phyloP scores from a whole-genome alignment of 192 early-diverging fungal genomes.

The Coemansia reversa region DNA sequence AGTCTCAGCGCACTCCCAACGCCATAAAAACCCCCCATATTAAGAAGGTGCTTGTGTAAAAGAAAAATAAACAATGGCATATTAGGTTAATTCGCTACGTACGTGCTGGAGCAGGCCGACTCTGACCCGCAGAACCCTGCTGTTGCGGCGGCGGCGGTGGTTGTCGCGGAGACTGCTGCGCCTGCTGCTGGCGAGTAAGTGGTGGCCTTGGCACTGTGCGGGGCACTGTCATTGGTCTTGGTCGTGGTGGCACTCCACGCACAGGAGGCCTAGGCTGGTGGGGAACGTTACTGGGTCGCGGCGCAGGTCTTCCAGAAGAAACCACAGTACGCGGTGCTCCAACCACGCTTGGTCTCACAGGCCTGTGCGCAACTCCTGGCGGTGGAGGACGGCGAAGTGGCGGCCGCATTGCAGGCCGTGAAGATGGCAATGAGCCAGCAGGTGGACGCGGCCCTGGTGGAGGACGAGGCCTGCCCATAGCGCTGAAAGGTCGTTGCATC shows the following conservation, averaged over 20 bases:
- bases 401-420: background rate
- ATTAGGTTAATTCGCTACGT: background rate
- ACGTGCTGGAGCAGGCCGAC: background rate
- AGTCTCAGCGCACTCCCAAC: too few relatives aligned
- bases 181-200: slow-evolving; percentile 13
- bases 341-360: background rate
- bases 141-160: background rate
- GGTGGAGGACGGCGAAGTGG: background rate
- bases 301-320: background rate
- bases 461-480: background rate
- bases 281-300: background rate
- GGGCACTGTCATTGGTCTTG: background rate
- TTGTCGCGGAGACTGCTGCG: slow-evolving; percentile 1
- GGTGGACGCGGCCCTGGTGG: background rate
- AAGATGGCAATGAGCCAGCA: background rate
- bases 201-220: slow-evolving; percentile 1
- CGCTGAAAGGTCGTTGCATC: background rate
- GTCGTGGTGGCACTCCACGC: background rate
- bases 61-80: background rate
- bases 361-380: background rate
- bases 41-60: background rate
- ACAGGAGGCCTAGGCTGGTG: background rate
- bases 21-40: background rate
- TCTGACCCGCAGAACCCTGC: background rate
- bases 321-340: background rate